phyloP scores from a whole-genome alignment of 306 rosid genomes.

The Vigna hirtella region DNA sequence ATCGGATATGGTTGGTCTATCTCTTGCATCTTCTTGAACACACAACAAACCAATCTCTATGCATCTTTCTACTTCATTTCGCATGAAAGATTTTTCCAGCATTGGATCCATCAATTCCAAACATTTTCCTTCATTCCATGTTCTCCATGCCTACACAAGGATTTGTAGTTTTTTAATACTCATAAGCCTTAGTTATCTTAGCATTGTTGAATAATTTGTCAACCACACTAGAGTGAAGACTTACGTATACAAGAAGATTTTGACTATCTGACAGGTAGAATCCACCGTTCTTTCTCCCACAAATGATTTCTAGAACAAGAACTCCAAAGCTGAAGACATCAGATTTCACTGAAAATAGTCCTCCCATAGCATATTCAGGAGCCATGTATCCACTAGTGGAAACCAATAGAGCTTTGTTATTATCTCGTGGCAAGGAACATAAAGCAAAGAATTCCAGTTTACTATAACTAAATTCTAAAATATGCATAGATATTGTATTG shows the following conservation, averaged over 20 bases:
- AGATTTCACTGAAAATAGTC: slow-evolving; percentile 6
- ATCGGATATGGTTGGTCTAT: slow-evolving; percentile 55
- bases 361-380: slow-evolving; percentile 52
- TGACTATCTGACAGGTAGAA: slow-evolving; percentile 33
- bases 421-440: background rate
- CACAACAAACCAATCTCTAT: background rate
- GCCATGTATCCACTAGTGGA: slow-evolving; percentile 57
- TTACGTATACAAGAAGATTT: slow-evolving; percentile 29
- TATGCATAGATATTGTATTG: background rate
- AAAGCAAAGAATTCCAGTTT: background rate
- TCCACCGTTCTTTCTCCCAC: slow-evolving; percentile 37
- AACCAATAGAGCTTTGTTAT: slow-evolving; percentile 3
- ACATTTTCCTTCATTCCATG: slow-evolving; percentile 54
- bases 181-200: background rate
- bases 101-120: slow-evolving; percentile 35
- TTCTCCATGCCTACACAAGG: slow-evolving; percentile 54
- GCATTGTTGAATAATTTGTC: background rate
- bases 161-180: background rate
- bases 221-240: background rate
- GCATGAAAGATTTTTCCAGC: background rate
- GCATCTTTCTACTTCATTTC: background rate
- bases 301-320: slow-evolving; percentile 48
- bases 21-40: slow-evolving; percentile 52
- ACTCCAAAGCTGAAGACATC: slow-evolving; percentile 41
- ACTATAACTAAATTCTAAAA: background rate